phyloP scores from a whole-genome alignment of 176 grass and related monocot species.

The Aegilops longissima region DNA sequence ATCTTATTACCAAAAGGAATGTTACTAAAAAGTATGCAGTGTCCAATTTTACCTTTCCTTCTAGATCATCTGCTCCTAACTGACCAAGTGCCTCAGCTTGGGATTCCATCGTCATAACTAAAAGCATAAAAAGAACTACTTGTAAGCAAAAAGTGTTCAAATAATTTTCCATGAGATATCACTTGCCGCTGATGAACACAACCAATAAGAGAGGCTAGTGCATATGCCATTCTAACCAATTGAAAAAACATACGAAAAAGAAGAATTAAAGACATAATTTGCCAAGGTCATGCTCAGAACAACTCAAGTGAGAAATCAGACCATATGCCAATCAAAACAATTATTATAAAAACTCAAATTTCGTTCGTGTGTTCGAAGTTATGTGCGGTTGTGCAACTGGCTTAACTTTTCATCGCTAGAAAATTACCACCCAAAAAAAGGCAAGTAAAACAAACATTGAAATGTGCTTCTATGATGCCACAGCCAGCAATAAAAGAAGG shows the following conservation, averaged over 20 bases:
- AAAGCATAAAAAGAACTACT: conserved; percentile 32
- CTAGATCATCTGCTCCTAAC: conserved; percentile 84
- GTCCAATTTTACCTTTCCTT: conserved; percentile 81
- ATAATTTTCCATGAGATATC: conserved; percentile 6
- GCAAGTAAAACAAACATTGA: background rate
- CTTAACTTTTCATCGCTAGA: background rate
- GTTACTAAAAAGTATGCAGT: background rate
- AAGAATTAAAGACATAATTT: background rate
- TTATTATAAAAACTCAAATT: background rate
- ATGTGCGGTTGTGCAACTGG: background rate
- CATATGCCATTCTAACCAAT: conserved; percentile 3
- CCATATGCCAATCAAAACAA: background rate
- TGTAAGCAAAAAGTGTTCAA: background rate
- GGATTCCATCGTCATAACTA: conserved; percentile 98
- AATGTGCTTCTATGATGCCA: background rate
- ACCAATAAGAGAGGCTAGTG: background rate
- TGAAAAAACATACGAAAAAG: conserved; percentile 7
- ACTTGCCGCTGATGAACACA: background rate
- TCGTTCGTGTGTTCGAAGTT: background rate
- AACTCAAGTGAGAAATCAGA: background rate
- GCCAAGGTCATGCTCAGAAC: background rate
- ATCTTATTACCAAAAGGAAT: background rate
- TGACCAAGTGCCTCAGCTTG: conserved; percentile 97
- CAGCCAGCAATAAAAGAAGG: background rate
- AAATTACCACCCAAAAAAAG: background rate